A percentile compares a stretch with the other conserved stretches of the same genome.
These are phyloP conservation scores for Rhytidhysteron rufulum DNA, from an alignment of 2,329 filamentous ascomycete genomes.

Conservation along the genomic window DNA sequence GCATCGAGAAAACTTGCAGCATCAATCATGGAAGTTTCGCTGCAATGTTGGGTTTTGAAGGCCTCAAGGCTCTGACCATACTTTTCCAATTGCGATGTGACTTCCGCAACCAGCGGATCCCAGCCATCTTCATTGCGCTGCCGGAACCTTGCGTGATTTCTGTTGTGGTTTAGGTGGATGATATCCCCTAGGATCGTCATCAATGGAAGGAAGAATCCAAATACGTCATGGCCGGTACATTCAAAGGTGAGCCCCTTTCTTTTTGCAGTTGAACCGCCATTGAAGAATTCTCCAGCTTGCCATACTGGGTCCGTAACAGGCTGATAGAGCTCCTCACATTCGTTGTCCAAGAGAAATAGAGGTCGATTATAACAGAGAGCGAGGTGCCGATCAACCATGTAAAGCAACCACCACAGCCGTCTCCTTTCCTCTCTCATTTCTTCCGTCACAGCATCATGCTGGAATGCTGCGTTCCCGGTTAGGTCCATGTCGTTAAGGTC, in stretches of 20 bases:
- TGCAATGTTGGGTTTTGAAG: slow-evolving; percentile 51
- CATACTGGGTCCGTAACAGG: slow-evolving; percentile 82
- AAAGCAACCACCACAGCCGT: slow-evolving; percentile 89
- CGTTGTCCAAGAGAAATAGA: slow-evolving; percentile 73
- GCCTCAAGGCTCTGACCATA: slow-evolving; percentile 77
- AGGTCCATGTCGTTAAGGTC: slow-evolving; percentile 34
- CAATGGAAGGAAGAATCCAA: slow-evolving; percentile 84
- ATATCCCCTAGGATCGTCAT: slow-evolving; percentile 94
- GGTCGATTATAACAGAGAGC: slow-evolving; percentile 89
- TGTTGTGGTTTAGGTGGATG: slow-evolving; percentile 82
- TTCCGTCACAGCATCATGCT: slow-evolving; percentile 52
- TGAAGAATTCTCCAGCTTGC: slow-evolving; percentile 76
- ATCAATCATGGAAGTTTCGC: slow-evolving; percentile 28
- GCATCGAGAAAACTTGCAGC: slow-evolving; percentile 22
- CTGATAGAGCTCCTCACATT: slow-evolving; percentile 77
- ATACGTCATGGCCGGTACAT: slow-evolving; percentile 83
- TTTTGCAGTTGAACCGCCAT: slow-evolving; percentile 37
- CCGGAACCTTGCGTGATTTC: slow-evolving; percentile 84
- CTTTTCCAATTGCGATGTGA: slow-evolving; percentile 71
- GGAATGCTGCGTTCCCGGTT: slow-evolving; percentile 56
- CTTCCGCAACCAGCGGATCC: slow-evolving; percentile 75
- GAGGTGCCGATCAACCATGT: slow-evolving; percentile 83
- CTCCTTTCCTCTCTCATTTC: slow-evolving; percentile 74
- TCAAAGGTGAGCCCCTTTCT: slow-evolving; percentile 69
- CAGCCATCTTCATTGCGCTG: slow-evolving; percentile 69